Conservation (phyloP, 106 monocot genomes). For the Dendrobium huoshanense region DNA sequence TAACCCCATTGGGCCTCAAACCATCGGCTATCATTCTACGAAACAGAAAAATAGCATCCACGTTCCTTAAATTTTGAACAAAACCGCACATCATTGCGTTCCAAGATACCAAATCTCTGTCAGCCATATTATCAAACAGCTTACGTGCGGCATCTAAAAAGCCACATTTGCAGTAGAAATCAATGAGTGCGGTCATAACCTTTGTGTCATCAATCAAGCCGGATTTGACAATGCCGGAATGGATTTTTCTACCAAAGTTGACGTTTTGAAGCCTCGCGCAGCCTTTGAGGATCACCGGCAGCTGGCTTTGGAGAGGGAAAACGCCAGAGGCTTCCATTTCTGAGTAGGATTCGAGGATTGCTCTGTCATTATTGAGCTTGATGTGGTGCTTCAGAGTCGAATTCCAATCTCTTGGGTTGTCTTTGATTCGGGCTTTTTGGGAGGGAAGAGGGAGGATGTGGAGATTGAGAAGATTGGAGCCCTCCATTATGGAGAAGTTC, state of each 20-base stretch:
- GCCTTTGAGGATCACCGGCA: conserved; percentile 26
- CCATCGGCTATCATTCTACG: conserved; percentile 15
- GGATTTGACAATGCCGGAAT: conserved; percentile 2
- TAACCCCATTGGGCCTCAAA: conserved; percentile 15
- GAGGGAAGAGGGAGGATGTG: not conserved
- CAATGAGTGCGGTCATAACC: conserved; percentile 18
- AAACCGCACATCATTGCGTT: conserved; percentile 13
- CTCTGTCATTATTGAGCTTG: conserved; percentile 24
- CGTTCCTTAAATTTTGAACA: conserved; percentile 8
- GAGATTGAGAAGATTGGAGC: not conserved
- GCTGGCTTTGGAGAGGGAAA: not conserved
- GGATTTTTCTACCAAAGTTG: conserved; percentile 11
- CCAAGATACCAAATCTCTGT: conserved; percentile 18
- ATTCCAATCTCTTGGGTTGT: conserved; percentile 14
- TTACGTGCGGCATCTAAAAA: not conserved
- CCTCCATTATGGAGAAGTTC: not conserved
- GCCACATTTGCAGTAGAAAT: conserved; percentile 28
- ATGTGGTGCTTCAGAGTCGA: conserved; percentile 16
- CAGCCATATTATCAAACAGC: conserved; percentile 12
- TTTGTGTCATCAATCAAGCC: conserved; percentile 5
- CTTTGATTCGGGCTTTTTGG: not conserved
- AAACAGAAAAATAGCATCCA: conserved; percentile 17
- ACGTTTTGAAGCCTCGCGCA: conserved; percentile 19
- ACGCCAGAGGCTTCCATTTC: conserved; percentile 11
- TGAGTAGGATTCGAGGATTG: conserved; percentile 19